Conservation (phyloP, 805 yeast genomes). For the Candida oleophila region DNA sequence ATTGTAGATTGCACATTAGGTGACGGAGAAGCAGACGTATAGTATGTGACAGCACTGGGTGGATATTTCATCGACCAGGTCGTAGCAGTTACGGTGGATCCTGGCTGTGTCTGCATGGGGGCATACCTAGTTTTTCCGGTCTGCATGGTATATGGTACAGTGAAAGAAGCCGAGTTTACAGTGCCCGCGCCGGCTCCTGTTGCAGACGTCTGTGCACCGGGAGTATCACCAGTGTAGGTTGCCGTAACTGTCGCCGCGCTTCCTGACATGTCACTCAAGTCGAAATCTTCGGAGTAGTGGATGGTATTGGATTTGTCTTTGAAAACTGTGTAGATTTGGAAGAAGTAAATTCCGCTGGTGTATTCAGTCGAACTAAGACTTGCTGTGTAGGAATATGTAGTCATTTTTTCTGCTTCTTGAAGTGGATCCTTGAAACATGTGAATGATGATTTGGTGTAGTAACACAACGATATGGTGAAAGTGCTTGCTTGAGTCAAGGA, state of each 20-base stretch:
- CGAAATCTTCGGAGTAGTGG: constrained; percentile 68
- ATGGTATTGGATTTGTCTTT: constrained; percentile 48
- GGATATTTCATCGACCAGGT: constrained; percentile 67
- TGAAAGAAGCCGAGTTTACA: constrained; percentile 47
- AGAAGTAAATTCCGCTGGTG: constrained; percentile 65
- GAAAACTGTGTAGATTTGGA: constrained; percentile 62
- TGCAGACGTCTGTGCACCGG: constrained; percentile 40
- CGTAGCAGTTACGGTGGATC: constrained; percentile 60
- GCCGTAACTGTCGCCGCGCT: constrained; percentile 41
- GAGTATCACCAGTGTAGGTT: constrained; percentile 39
- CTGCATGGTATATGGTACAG: constrained; percentile 73
- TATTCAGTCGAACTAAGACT: constrained; percentile 43
- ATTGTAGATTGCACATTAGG: constrained; percentile 59
- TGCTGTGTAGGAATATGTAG: constrained; percentile 43
- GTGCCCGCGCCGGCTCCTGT: constrained; percentile 18
- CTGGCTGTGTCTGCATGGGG: constrained; percentile 93
- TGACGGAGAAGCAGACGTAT: constrained; percentile 42
- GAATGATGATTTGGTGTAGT: constrained; percentile 60
- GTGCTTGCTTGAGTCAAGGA: constrained; percentile 39
- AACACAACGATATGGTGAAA: constrained; percentile 59
- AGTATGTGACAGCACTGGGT: constrained; percentile 62
- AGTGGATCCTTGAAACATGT: constrained; percentile 28
- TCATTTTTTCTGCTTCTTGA: too few relatives aligned
- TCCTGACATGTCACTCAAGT: constrained; percentile 73
- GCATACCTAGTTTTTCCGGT: constrained; percentile 80